Evolutionary conservation across 2,329 filamentous ascomycete species (phyloP).

Genomic region (Microthyrium microscopicum): DNA sequence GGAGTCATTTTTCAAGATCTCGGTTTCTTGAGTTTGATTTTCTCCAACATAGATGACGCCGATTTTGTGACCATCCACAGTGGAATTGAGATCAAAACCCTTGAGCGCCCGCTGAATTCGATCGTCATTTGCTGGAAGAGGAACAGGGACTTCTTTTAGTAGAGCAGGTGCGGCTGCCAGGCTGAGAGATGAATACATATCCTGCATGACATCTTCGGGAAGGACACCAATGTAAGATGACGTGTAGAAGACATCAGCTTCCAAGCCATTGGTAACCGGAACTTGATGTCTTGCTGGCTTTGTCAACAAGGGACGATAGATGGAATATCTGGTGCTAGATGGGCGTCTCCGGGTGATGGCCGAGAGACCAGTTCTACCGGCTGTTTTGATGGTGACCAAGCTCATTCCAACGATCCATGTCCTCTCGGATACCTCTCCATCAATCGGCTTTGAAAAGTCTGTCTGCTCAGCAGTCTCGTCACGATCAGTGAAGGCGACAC

Average conservation of each 20-base stretch:
- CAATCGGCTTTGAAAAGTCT: slow-evolving; percentile 46
- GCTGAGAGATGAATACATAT: slow-evolving; percentile 40
- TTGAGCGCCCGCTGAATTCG: slow-evolving; percentile 57
- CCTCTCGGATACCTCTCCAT: slow-evolving; percentile 49
- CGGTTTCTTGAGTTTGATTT: slow-evolving; percentile 63
- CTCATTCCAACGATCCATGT: slow-evolving; percentile 60
- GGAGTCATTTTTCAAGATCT: slow-evolving; percentile 73
- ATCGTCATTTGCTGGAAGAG: slow-evolving; percentile 51
- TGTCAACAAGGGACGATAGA: slow-evolving; percentile 19
- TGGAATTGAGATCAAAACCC: slow-evolving; percentile 72
- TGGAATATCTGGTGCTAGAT: slow-evolving; percentile 26
- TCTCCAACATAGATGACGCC: slow-evolving; percentile 88
- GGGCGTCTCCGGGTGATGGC: slow-evolving; percentile 56
- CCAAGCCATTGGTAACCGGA: slow-evolving; percentile 22
- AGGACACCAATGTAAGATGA: slow-evolving; percentile 43
- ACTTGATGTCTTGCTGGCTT: slow-evolving; percentile 24
- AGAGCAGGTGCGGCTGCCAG: slow-evolving; percentile 9
- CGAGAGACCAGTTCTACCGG: slow-evolving; percentile 47
- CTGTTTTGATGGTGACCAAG: slow-evolving; percentile 58
- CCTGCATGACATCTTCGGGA: slow-evolving; percentile 58
- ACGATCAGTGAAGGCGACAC: slow-evolving; percentile 69
- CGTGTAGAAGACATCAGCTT: slow-evolving; percentile 25
- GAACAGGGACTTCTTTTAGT: slow-evolving; percentile 44
- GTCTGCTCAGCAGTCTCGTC: slow-evolving; percentile 56
- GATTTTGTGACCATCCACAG: slow-evolving; percentile 88